Evolutionary conservation across 108 stramenopile genomes (phyloP), one percentile per base, ranked within the genome.

Genomic region (Pseudonitzschia multistriata): DNA sequence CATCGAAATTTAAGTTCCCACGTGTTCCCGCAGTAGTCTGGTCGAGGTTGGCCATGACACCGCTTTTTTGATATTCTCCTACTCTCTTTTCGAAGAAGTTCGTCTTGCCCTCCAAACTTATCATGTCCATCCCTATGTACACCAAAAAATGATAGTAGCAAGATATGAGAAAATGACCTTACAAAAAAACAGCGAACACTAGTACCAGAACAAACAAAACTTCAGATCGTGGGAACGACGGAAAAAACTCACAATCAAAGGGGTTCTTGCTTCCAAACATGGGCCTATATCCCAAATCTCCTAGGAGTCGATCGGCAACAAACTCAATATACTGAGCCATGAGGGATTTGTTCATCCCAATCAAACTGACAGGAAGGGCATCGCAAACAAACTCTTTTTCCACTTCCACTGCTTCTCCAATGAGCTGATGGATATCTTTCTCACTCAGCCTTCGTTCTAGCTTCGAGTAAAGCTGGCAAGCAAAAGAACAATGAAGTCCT

Each of bases 301-400:
- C 78, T 52, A 99, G 59, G 50, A 99, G 79, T 5, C 99, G 89
- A 83, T 99, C 99, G n/a, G 99, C 98, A 69, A 93, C 93, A 74
- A 99, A 99, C 81, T 99, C 91, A 84, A 99, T 99, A 91, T 99
- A 99, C 69, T 97, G 81, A 35, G 88, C 82, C 99, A 99, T 99
- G 63, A 98, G 85, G 24, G 66, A 71, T 47, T 88, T 87, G 86
- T 99, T 99, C 99, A 99, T 99, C 21, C 99, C 98, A 79, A 99
- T 99, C 61, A 99, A 77, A 72, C 97, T 98, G 33, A 99, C 99
- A 22, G 99, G 98, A 30, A 99, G 84, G 13, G 98, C 97, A 57
- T 97, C 96, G 0, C 76, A 79, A 55, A 99, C 92, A 81, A 99
- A 99, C 66, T 98, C 97, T 84, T 95, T 94, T 85, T 99, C 99